Evolutionary conservation across 352 stramenopile genomes (phyloP).

Genomic region (Pythium sukuiense): DNA sequence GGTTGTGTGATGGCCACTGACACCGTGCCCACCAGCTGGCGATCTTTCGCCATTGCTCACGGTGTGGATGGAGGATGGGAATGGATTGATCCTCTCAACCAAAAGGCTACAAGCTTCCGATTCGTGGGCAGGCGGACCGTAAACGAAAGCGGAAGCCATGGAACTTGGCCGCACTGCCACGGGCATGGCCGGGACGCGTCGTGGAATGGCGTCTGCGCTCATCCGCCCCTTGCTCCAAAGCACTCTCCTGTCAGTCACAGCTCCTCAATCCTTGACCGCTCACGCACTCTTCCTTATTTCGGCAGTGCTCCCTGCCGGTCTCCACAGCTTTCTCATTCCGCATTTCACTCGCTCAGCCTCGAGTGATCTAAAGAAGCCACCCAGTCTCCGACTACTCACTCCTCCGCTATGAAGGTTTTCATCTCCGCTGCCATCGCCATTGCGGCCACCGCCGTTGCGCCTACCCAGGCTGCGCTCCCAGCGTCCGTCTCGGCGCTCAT

Average conservation of each 20-base stretch:
- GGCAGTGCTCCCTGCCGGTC: background rate
- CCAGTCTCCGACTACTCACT: background rate
- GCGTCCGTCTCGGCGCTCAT: constrained; percentile 46
- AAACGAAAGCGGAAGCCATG: background rate
- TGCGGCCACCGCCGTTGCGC: constrained; percentile 17
- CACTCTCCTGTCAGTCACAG: background rate
- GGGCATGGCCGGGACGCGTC: background rate
- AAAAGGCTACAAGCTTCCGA: background rate
- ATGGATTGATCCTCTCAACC: background rate
- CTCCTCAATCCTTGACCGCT: background rate
- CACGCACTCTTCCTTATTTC: background rate
- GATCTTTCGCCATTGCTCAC: background rate
- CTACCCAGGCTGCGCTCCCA: constrained; percentile 28
- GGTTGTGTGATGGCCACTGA: background rate
- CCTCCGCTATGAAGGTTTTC: constrained; percentile 31
- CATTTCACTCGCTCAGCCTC: background rate
- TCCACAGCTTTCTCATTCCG: background rate
- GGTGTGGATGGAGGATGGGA: background rate
- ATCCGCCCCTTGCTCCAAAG: background rate
- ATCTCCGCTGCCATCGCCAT: constrained; percentile 20
- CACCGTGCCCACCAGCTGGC: background rate
- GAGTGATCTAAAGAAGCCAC: background rate
- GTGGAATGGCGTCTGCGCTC: background rate
- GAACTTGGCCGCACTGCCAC: background rate
- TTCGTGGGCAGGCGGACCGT: background rate